Percentiles rank a stretch among this genome's conserved stretches.
Conservation (phyloP, 768 basidiomycete genomes). For the Wakefieldia striispora region DNA sequence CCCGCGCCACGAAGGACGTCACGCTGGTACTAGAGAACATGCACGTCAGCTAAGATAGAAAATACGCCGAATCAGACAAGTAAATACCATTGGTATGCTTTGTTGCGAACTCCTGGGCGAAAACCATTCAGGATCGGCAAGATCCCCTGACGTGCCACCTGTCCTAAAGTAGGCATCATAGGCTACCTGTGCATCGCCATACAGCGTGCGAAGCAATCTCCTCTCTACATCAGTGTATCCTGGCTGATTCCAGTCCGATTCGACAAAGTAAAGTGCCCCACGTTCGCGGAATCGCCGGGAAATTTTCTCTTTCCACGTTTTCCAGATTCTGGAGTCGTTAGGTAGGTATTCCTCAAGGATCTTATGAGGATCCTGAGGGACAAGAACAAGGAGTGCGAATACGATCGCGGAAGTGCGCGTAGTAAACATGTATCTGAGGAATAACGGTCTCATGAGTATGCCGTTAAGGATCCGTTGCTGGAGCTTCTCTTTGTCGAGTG, state of each 20-base stretch:
- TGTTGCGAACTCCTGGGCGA: too few species aligned
- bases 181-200: constrained; percentile 22
- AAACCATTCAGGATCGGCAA: too few species aligned
- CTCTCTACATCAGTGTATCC: constrained; percentile 15
- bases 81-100: too few species aligned
- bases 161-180: constrained; percentile 10
- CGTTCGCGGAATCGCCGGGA: constrained; percentile 10
- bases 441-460: constrained; percentile 20
- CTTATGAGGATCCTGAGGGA: constrained; percentile 21
- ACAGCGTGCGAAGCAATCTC: constrained; percentile 22
- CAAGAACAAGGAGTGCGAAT: constrained; percentile 24
- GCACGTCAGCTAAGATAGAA: too few species aligned
- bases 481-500: too few species aligned
- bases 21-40: too few species aligned
- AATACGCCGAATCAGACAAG: too few species aligned
- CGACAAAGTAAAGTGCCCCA: constrained; percentile 22
- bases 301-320: constrained; percentile 21
- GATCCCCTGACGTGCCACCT: too few species aligned
- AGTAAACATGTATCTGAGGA: constrained; percentile 25
- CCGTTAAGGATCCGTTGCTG: constrained; percentile 25
- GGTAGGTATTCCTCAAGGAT: constrained; percentile 22
- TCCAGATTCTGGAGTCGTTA: constrained; percentile 33
- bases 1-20: too few species aligned
- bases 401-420: constrained; percentile 27
- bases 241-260: constrained; percentile 21